A percentile compares a stretch with the other conserved stretches of the same genome.
Conservation (phyloP, 495 filamentous ascomycete genomes). For the Aspergillus saccharolyticus region DNA sequence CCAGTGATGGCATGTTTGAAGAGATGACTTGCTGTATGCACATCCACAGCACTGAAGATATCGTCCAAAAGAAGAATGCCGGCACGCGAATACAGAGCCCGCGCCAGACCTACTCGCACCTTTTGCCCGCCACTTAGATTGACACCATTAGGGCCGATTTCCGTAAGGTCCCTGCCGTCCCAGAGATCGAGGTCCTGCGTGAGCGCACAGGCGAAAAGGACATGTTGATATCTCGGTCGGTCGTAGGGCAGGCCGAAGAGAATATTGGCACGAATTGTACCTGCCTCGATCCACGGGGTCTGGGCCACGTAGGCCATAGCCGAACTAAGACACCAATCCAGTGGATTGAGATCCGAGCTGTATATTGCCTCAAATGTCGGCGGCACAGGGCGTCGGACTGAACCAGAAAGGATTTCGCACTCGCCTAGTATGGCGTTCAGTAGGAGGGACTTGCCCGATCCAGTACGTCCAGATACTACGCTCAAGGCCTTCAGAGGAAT, state of each 20-base stretch:
- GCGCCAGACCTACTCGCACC: conserved; percentile 66
- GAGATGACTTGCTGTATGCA: conserved; percentile 66
- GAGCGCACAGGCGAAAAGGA: conserved; percentile 59
- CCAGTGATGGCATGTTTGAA: conserved; percentile 64
- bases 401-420: conserved; percentile 37
- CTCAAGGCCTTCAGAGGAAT: conserved; percentile 63
- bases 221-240: conserved; percentile 52
- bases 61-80: conserved; percentile 70
- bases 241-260: conserved; percentile 59
- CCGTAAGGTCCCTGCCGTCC: conserved; percentile 60
- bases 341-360: neutral
- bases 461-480: conserved; percentile 44
- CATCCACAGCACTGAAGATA: conserved; percentile 59
- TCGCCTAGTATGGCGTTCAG: conserved; percentile 53
- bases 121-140: conserved; percentile 72
- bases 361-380: neutral
- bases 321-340: conserved; percentile 35
- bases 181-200: conserved; percentile 66
- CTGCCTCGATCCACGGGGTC: conserved; percentile 73
- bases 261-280: conserved; percentile 65
- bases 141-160: conserved; percentile 69
- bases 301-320: conserved; percentile 66
- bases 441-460: conserved; percentile 53
- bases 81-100: conserved; percentile 70
- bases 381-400: conserved; percentile 31